Percentiles rank a stretch among this genome's conserved stretches.
Evolutionary conservation across 2,329 filamentous ascomycete species (phyloP).

Genomic region (Colletotrichum tamarilloi): DNA sequence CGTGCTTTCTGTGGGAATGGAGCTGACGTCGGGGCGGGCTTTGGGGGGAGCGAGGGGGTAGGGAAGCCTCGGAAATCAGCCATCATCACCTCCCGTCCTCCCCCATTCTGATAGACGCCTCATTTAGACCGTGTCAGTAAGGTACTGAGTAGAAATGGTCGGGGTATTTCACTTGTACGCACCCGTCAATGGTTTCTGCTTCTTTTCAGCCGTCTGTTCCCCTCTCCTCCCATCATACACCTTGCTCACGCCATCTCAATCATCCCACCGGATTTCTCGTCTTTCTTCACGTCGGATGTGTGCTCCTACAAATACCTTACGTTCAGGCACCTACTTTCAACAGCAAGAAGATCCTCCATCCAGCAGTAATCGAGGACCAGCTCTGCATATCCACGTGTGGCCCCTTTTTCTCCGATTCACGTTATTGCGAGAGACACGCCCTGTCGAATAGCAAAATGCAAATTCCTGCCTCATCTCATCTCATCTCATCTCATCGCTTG

Average conservation of each 20-base stretch:
- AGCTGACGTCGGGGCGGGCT: not conserved
- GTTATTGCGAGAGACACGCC: constrained; percentile 20
- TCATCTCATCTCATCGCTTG: constrained; percentile 22
- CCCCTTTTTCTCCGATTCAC: constrained; percentile 25
- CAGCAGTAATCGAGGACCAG: no score
- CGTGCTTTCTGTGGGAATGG: not conserved
- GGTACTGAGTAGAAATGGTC: no score
- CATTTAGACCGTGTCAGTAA: not conserved
- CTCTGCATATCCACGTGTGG: constrained; percentile 4
- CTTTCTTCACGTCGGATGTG: not conserved
- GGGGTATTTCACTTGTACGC: not conserved
- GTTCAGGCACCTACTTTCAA: not conserved
- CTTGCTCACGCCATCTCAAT: not conserved
- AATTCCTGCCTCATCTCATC: constrained; percentile 31
- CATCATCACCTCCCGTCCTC: not conserved
- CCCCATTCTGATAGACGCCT: constrained; percentile 10
- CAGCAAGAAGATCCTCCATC: not conserved
- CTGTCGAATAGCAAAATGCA: constrained; percentile 1
- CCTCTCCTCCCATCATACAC: not conserved
- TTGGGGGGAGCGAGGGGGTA: not conserved
- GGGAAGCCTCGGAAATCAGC: not conserved
- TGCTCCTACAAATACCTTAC: not conserved
- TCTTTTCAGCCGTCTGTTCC: not conserved
- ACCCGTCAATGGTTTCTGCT: not conserved
- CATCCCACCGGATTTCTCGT: not conserved